Conservation (phyloP, 352 stramenopile species). For the Globisporangium ultimum region DNA sequence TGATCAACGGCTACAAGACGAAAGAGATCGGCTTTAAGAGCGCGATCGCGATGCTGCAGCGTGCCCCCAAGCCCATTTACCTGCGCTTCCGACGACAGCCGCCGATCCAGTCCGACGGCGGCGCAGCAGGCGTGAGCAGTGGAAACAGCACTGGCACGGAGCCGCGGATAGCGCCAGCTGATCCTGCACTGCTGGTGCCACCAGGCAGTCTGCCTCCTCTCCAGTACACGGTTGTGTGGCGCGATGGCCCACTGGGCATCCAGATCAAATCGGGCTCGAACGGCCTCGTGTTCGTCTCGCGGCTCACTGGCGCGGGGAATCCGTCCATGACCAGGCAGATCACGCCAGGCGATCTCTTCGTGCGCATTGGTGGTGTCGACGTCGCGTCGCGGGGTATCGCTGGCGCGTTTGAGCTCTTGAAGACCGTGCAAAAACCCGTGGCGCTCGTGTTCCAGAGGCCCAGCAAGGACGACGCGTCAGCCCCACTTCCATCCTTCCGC, state of each 20-base stretch:
- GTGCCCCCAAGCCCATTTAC: slow-evolving; percentile 71
- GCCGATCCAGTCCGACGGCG: slow-evolving; percentile 3
- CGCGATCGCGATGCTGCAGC: slow-evolving; percentile 71
- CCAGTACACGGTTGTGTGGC: slow-evolving; percentile 79
- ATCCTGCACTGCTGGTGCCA: slow-evolving; percentile 5
- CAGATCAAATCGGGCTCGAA: slow-evolving; percentile 73
- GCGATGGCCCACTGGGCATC: slow-evolving; percentile 71
- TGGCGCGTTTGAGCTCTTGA: slow-evolving; percentile 73
- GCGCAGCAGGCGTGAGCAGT: background rate
- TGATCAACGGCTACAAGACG: slow-evolving; percentile 71
- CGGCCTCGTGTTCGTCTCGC: slow-evolving; percentile 64
- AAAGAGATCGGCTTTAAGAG: slow-evolving; percentile 79
- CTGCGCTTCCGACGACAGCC: slow-evolving; percentile 52
- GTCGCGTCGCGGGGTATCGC: slow-evolving; percentile 67
- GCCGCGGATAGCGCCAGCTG: background rate
- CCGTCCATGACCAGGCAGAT: slow-evolving; percentile 52
- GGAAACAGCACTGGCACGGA: background rate
- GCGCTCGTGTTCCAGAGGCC: slow-evolving; percentile 70
- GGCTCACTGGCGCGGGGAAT: slow-evolving; percentile 62
- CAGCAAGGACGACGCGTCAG: slow-evolving; percentile 13
- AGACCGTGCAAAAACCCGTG: slow-evolving; percentile 76
- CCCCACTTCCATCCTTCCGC: slow-evolving; percentile 53
- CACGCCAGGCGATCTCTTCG: slow-evolving; percentile 66
- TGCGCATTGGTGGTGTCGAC: slow-evolving; percentile 68
- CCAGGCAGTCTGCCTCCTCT: slow-evolving; percentile 15